Evolutionary conservation across 192 early-diverging fungal genomes (phyloP).

Genomic region (Coemansia sp.): DNA sequence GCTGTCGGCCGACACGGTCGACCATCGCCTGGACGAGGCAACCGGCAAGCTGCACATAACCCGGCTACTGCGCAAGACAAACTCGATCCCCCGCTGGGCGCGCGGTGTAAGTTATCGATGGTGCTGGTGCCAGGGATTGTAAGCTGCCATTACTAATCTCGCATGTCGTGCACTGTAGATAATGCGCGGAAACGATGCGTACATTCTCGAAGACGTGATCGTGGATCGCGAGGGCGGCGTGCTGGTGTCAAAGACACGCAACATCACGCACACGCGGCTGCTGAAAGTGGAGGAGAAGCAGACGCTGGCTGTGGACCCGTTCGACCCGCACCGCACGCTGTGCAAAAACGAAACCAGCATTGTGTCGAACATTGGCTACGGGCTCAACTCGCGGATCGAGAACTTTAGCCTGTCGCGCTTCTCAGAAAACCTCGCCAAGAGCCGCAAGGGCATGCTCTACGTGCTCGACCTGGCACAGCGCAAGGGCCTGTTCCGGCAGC

Average conservation of each 20-base stretch:
- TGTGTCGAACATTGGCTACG: constrained; percentile 83
- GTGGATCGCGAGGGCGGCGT: constrained; percentile 71
- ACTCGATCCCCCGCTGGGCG: constrained; percentile 85
- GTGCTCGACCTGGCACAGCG: constrained; percentile 50
- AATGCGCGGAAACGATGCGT: constrained; percentile 78
- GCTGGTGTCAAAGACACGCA: constrained; percentile 81
- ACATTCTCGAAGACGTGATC: constrained; percentile 84
- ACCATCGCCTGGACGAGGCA: constrained; percentile 70
- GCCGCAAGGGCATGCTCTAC: constrained; percentile 53
- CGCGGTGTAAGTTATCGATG: constrained; percentile 48
- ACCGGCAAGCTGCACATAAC: constrained; percentile 82
- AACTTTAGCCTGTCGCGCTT: constrained; percentile 83
- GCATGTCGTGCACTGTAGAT: constrained; percentile 58
- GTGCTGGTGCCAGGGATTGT: no score
- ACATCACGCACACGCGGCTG: constrained; percentile 88
- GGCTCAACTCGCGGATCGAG: constrained; percentile 78
- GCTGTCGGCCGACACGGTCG: constrained; percentile 87
- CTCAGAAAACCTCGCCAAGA: constrained; percentile 60
- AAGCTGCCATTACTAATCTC: no score
- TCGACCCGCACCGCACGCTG: constrained; percentile 58
- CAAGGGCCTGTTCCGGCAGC: constrained; percentile 42
- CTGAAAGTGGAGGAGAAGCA: constrained; percentile 93
- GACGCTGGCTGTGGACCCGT: constrained; percentile 58
- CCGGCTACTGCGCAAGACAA: constrained; percentile 85
- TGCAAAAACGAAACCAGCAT: constrained; percentile 81